Percentiles rank a stretch among this genome's conserved stretches.
phyloP scores from a whole-genome alignment of 192 early-diverging fungal genomes.

The Coemansia sp. region DNA sequence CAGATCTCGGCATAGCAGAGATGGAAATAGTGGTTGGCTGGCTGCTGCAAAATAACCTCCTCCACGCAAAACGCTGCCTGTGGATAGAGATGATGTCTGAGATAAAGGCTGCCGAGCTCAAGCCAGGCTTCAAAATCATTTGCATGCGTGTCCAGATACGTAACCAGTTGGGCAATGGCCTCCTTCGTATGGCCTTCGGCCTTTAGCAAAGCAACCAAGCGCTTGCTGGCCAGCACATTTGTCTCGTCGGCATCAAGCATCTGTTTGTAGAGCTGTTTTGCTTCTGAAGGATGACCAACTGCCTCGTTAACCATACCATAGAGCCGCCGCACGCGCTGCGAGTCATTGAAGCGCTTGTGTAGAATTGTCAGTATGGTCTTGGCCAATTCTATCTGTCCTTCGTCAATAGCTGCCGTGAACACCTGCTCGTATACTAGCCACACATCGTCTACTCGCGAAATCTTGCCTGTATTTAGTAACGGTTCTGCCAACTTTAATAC shows the following conservation, averaged over 20 bases:
- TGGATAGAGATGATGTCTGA: conserved; percentile 65
- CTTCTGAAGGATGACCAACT: conserved; percentile 65
- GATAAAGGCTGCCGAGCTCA: conserved; percentile 74
- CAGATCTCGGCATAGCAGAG: conserved; percentile 88
- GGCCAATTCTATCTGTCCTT: conserved; percentile 67
- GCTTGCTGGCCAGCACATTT: conserved; percentile 75
- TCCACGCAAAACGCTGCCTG: conserved; percentile 91
- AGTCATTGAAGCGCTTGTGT: conserved; percentile 61
- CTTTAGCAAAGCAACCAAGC: conserved; percentile 73
- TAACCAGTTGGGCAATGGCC: conserved; percentile 70
- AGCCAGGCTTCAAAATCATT: conserved; percentile 92
- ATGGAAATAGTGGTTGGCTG: conserved; percentile 82
- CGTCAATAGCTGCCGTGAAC: conserved; percentile 75
- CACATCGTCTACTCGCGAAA: conserved; percentile 20
- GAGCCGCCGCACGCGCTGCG: conserved; percentile 70
- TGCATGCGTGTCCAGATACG: conserved; percentile 80
- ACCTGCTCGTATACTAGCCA: conserved; percentile 84
- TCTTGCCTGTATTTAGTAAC: conserved; percentile 24
- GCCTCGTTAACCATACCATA: conserved; percentile 81
- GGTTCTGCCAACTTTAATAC: conserved; percentile 45
- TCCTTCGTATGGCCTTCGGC: conserved; percentile 62
- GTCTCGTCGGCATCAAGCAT: conserved; percentile 75
- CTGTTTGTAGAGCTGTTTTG: conserved; percentile 69
- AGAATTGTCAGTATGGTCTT: conserved; percentile 62
- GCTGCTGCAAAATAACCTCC: conserved; percentile 85